Evolutionary conservation across 257 asterid species (phyloP), one percentile per base, ranked within the genome.

Genomic region (Solanum stenotomum): DNA sequence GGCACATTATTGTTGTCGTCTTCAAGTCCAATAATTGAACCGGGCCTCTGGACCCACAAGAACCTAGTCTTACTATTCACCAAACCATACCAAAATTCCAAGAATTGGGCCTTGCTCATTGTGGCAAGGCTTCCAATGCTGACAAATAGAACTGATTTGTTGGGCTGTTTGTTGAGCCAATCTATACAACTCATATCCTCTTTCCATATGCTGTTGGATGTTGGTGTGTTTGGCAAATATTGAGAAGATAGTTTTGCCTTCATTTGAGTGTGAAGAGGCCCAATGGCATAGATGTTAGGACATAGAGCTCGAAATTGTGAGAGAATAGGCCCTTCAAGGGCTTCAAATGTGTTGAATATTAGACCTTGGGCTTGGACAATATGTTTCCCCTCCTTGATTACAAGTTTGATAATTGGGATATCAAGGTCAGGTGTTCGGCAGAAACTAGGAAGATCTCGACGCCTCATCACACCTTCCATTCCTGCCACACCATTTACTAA

Each of bases 71-170:
- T 81, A 22, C 92, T 84, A 42, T 90, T 84, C 2, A 87, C 90
- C 5, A 90, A 22, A 18, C 89, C 90, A 23, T 71, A 74, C 72
- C 88, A 67, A 68, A 90, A 87, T 68, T 90, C 91, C 52, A 89
- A 14, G 20, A 88, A 33, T 27, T 76, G 86, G 3, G 82, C 83
- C 67, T 75, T 78, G 8, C 83, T 59, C 63, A 90, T 59, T 5
- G 61, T 46, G 9, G 91, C 88, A 18, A 88, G 40, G 75, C 92
- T 90, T 35, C 91, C 92, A 46, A 90, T 88, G 82, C 92, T 90
- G 4, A 88, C 90, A 42, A 87, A 90, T 40, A 90, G 33, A 6
- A 90, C 92, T 3, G 92, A 90, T 29, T 77, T 84, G 3, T 27
- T 16, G 2, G 87, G 31, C 22, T 90, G 92, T 27, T 35, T 23